Evolutionary conservation across 1,139 yeast genomes (phyloP), one percentile per base, ranked within the genome.

Genomic region (Yamadazyma dushanensis): DNA sequence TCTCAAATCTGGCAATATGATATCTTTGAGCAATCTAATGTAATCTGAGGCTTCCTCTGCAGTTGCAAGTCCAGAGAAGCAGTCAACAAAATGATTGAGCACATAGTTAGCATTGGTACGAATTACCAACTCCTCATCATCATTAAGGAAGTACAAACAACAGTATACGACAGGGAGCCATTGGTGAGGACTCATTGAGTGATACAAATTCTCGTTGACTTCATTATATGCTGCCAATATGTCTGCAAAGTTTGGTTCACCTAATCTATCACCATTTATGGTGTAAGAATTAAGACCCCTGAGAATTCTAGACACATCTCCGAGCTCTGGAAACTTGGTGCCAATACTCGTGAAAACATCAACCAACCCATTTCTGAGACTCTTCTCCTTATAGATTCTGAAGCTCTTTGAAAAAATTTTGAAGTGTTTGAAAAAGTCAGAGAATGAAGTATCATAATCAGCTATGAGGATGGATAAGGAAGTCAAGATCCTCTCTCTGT

Each of bases 111-210:
- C 88, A 53, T 85, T 88, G 1, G 87, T 76, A 57, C 97, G 73
- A 36, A 92, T 65, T 0, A 96, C 83, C 40, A 85, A 68, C 56
- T 92, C 99, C 16, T 78, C 82, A 24, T 80, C 82, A 51, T 88
- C 95, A 41, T 80, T 80, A 40, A 92, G 75, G 55, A 77, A 86
- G 53, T 65, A 89, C 29, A 92, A 67, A 41, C 80, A 72, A 41
- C 81, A 76, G 54, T 83, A 75, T 25, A 92, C 43, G 3, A 94
- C 52, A 2, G 97, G 97, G 7, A 76, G 51, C 98, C 98, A 94
- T 50, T 88, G 89, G 3, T 59, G 41, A 1, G 78, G 64, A 0
- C 74, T 55, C 10, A 85, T 59, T 0, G 56, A 43, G 1, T 36
- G 11, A 53, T 73, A 86, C 3, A 63, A 49, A 0, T 55, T 57